Evolutionary conservation across 2,329 filamentous ascomycete genomes (phyloP).

Genomic region (Penicillium crustosum): DNA sequence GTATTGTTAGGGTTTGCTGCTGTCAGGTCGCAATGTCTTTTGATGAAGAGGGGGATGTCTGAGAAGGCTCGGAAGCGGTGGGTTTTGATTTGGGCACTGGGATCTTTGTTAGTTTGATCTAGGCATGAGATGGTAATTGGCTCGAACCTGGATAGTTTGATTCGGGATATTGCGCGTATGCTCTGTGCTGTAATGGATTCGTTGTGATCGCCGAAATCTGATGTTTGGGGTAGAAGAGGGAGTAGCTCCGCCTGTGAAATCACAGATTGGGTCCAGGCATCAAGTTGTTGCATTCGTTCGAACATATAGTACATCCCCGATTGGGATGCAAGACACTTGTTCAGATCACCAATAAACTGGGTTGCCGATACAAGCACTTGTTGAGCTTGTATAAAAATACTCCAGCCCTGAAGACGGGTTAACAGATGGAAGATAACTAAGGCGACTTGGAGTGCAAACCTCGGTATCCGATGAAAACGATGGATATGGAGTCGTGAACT

Average conservation of each 20-base stretch:
- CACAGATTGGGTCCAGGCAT: slow-evolving; percentile 41
- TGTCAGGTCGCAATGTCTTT: slow-evolving; percentile 47
- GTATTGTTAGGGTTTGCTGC: slow-evolving; percentile 26
- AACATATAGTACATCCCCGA: slow-evolving; percentile 40
- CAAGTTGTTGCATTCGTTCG: slow-evolving; percentile 45
- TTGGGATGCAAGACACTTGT: slow-evolving; percentile 38
- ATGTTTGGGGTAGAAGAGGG: slow-evolving; percentile 23
- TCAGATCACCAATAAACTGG: slow-evolving; percentile 44
- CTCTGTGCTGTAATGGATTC: slow-evolving; percentile 42
- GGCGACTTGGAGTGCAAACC: slow-evolving; percentile 26
- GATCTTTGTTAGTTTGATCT: slow-evolving; percentile 7
- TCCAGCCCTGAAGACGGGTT: slow-evolving; percentile 40
- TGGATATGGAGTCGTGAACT: slow-evolving; percentile 46
- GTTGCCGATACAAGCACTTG: slow-evolving; percentile 45
- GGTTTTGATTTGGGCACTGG: slow-evolving; percentile 47
- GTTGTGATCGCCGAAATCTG: slow-evolving; percentile 28
- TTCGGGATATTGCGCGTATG: slow-evolving; percentile 44
- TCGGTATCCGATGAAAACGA: slow-evolving; percentile 43
- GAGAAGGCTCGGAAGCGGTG: slow-evolving; percentile 50
- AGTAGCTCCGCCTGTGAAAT: slow-evolving; percentile 38
- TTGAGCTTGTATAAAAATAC: slow-evolving; percentile 44
- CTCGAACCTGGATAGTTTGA: slow-evolving; percentile 45
- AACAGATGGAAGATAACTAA: slow-evolving; percentile 6
- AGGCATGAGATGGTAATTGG: not conserved
- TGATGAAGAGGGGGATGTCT: slow-evolving; percentile 48